Evolutionary conservation across 306 rosid genomes (phyloP).

Genomic region (Cucurbita pepo): DNA sequence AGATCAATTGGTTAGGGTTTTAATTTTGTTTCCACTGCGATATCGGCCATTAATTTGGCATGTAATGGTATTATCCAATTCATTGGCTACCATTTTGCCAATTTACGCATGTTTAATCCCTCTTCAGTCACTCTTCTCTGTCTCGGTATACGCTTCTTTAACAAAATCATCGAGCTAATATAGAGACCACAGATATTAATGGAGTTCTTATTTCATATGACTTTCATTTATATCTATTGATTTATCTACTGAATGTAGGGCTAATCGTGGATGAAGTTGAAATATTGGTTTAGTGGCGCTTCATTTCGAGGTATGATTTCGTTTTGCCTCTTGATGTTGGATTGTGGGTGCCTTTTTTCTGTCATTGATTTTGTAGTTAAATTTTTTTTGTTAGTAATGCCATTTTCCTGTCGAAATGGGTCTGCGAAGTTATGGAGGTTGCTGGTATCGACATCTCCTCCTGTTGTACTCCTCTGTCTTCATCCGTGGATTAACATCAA

Average conservation of each 20-base stretch:
- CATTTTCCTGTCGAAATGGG: slow-evolving; percentile 56
- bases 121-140: not conserved
- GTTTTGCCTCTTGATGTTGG: not conserved
- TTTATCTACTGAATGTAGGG: not conserved
- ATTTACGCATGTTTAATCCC: not conserved
- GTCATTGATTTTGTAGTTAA: not conserved
- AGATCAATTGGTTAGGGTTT: not conserved
- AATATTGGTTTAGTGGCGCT: slow-evolving; percentile 39
- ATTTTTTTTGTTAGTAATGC: not conserved
- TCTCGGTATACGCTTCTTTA: not conserved
- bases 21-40: not conserved
- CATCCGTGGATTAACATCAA: slow-evolving; percentile 10
- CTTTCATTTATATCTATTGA: not conserved
- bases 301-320: slow-evolving; percentile 53
- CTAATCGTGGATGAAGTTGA: not conserved
- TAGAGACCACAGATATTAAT: not conserved
- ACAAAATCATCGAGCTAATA: not conserved
- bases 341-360: not conserved
- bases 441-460: slow-evolving; percentile 86
- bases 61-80: not conserved
- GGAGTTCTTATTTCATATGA: not conserved
- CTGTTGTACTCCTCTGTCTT: slow-evolving; percentile 41
- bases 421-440: slow-evolving; percentile 90
- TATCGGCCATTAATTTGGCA: not conserved
- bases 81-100: not conserved